Evolutionary conservation across 2,329 filamentous ascomycete species (phyloP), one percentile per base, ranked within the genome.

Genomic region (Cladosporium sp.): DNA sequence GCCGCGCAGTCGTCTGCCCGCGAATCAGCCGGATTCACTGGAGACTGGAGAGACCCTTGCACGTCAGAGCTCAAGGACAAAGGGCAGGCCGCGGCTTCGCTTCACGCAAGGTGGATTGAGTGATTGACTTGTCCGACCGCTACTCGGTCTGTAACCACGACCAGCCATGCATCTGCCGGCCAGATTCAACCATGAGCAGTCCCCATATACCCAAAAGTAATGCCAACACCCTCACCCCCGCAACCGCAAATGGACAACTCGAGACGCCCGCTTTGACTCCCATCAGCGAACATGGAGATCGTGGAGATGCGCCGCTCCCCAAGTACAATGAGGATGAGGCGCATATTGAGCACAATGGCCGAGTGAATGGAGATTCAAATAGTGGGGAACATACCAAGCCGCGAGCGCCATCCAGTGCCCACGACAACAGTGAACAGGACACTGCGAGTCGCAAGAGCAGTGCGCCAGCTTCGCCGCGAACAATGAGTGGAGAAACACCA

Each of bases 251-350:
- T 30, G 66, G 64, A 36, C 72, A 75, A 58, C 71, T 75, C 18
- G 68, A 71, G 15, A 74, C 74, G 36, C 73, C 74, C 26, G 70
- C 72, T 2, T 65, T 76, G 44, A 72, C 72, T 15, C 74, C 74
- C 15, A 73, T 74, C 59, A 69, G 68, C 66, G 73, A 74, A 66
- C 66, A 70, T 65, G 73, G 66, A 36, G 61, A 68, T 24, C 30
- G 10, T 57, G 34, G 49, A 36, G 24, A 30, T 44, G 32, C 60
- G 51, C 61, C 62, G 14, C 68, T 67, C 26, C 57, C 67, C n/a
- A 61, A 44, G 28, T 64, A 65, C 62, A 68, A 68, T 21, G 65
- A 36, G 2, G 26, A 28, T n/a, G 32, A 38, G 15, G 65, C 61
- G 10, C 28, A 62, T 11, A 18, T 38, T 18, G 57, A 44, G 18